Percentiles rank a stretch among this genome's conserved stretches.
phyloP scores from a whole-genome alignment of 169 alveolate species.

The Perkinsus chesapeaki region DNA sequence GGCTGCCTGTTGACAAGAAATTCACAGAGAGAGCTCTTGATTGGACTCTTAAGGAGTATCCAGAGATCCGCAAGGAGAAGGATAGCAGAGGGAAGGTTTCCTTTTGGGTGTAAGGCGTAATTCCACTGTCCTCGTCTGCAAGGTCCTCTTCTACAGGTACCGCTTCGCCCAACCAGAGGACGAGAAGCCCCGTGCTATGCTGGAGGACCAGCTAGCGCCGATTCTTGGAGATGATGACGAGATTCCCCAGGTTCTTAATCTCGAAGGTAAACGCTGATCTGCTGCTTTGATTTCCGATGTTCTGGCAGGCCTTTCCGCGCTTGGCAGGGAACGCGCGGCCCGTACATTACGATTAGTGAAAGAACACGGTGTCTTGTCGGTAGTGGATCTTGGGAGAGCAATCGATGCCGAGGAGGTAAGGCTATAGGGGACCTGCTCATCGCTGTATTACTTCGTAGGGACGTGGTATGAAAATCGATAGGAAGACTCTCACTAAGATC shows the following conservation, averaged over 20 bases:
- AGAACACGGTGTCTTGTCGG: background rate
- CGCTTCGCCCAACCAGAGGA: background rate
- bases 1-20: background rate
- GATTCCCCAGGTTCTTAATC: background rate
- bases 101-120: background rate
- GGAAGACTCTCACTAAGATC: slow-evolving; percentile 1
- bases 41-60: background rate
- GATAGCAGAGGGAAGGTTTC: background rate
- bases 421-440: too few species aligned
- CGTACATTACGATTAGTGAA: background rate
- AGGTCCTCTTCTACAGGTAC: background rate
- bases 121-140: background rate
- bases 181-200: background rate
- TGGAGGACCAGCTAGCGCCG: background rate
- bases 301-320: background rate
- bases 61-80: background rate
- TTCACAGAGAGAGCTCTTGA: background rate
- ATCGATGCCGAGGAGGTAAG: background rate
- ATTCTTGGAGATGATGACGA: background rate
- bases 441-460: background rate
- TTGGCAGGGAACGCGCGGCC: background rate
- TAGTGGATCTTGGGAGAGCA: background rate
- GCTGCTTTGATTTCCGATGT: background rate
- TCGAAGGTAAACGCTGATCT: too few species aligned
- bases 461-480: background rate